Base-by-base conservation (phyloP, 352 stramenopile species). In the Pythium periplocum region DNA sequence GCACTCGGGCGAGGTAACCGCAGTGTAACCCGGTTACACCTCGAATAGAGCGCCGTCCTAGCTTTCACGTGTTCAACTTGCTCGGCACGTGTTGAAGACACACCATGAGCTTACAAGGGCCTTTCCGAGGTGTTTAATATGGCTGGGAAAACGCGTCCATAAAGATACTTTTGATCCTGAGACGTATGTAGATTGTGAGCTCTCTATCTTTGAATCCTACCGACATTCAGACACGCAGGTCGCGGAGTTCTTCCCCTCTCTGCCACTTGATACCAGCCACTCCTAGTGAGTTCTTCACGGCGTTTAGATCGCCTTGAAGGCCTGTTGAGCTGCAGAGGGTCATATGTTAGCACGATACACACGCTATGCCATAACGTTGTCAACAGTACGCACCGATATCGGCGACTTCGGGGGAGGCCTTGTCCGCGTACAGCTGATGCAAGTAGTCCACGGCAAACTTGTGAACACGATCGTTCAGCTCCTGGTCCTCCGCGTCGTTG, bases 381-480 rank as follows among this genome's bases (percentile, higher is more conserved):
- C 1, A 61, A 30, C 8, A 7, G 11, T 4, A 47, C 48, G 6
- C 36, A 71, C 63, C 59, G 31, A 71, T 68, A 11, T 68, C 63
- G 0, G 59, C 52, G 10, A 71, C 30, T 31, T 68, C 59, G 4
- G 57, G 52, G 6, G 63, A 55, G n/a, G 63, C 53, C 53, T 71
- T 64, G 37, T 40, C 31, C 37, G 49, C 46, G 43, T 71, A 71
- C 26, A 61, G 58, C 40, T 65, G 45, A 8, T 64, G 57, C 32
- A 71, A 48, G 45, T 64, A 68, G 45, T 67, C 50, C 8, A 71
- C 31, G 37, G 63, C 63, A 55, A 66, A 67, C 44, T 64, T 61
- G 55, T 72, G 47, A 50, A 75, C 55, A 33, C 67, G 67, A 4
- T 64, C 51, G 53, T 75, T 75, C 26, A 75, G 63, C 30, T 61